Percentiles rank a stretch among this genome's conserved stretches.
Evolutionary conservation across 2,329 filamentous ascomycete species (phyloP).

Genomic region (Cryphonectria parasitica): DNA sequence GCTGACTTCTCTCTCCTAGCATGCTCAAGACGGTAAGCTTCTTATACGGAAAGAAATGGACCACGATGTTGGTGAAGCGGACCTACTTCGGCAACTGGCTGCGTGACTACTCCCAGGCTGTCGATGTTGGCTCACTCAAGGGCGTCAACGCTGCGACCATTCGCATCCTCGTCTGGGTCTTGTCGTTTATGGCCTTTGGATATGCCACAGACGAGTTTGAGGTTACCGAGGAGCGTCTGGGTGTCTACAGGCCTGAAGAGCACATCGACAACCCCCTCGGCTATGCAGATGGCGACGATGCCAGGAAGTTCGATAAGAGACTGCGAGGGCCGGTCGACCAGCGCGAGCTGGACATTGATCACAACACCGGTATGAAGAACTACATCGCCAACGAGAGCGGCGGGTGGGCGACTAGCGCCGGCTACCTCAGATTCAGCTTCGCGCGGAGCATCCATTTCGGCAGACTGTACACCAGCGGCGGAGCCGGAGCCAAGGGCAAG

Average conservation of each 20-base stretch:
- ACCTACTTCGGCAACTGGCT: conserved; percentile 89
- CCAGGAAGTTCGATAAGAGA: conserved; percentile 77
- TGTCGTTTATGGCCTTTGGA: conserved; percentile 80
- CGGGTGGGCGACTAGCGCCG: conserved; percentile 86
- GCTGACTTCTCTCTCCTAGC: conserved; percentile 72
- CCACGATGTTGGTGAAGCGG: conserved; percentile 74
- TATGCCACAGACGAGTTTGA: conserved; percentile 88
- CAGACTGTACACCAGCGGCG: conserved; percentile 71
- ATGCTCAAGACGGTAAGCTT: conserved; percentile 78
- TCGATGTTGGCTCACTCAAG: conserved; percentile 81
- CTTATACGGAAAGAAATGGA: conserved; percentile 83
- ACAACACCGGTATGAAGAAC: conserved; percentile 93
- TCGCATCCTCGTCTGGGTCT: conserved; percentile 76
- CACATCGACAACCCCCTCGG: conserved; percentile 79
- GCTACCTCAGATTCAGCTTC: conserved; percentile 79
- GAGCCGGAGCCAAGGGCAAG: conserved; percentile 62
- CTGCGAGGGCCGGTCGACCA: conserved; percentile 78
- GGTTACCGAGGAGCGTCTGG: conserved; percentile 78
- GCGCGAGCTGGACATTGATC: conserved; percentile 74
- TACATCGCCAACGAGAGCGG: conserved; percentile 93
- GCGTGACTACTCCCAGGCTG: conserved; percentile 81
- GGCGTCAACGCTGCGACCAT: conserved; percentile 79
- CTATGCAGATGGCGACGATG: conserved; percentile 86
- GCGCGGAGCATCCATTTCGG: conserved; percentile 77
- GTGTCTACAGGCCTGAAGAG: conserved; percentile 78